A percentile compares a stretch with the other conserved stretches of the same genome.
Evolutionary conservation across 192 early-diverging fungal genomes (phyloP).

Genomic region (Coemansia sp.): DNA sequence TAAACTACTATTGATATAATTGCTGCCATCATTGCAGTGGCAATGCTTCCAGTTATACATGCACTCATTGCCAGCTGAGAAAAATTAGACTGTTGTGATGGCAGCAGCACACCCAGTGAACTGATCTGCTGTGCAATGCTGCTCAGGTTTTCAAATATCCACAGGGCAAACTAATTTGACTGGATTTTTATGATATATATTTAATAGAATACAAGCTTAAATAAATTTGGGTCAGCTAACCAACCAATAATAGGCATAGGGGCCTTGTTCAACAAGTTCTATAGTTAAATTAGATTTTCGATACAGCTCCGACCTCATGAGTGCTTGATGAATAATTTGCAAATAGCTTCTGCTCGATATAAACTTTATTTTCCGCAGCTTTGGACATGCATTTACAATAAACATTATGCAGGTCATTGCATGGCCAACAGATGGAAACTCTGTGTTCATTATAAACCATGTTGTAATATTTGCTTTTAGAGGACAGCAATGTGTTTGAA

Average conservation of each 20-base stretch:
- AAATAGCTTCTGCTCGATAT: not conserved
- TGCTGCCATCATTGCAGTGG: constrained; percentile 77
- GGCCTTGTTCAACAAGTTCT: not conserved
- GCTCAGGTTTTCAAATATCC: constrained; percentile 81
- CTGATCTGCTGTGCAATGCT: constrained; percentile 84
- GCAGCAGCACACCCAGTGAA: constrained; percentile 72
- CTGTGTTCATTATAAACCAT: not conserved
- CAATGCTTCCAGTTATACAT: constrained; percentile 75
- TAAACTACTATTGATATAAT: constrained; percentile 73
- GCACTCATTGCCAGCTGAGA: constrained; percentile 74
- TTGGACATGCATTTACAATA: not conserved
- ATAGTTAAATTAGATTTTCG: not conserved
- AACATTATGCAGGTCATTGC: not conserved
- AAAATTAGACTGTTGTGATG: constrained; percentile 65
- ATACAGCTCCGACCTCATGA: not conserved
- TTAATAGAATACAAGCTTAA: too few species aligned
- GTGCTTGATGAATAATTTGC: not conserved
- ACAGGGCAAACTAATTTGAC: too few species aligned
- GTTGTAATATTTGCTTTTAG: not conserved
- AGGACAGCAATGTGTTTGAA: too few species aligned
- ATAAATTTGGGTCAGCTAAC: too few species aligned
- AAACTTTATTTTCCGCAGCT: not conserved
- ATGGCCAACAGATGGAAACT: not conserved
- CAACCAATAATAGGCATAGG: too few species aligned
- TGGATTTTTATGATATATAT: too few species aligned